A percentile compares a stretch with the other conserved stretches of the same genome.
Evolutionary conservation across 106 monocot species (phyloP).

Genomic region (Gastrodia elata): DNA sequence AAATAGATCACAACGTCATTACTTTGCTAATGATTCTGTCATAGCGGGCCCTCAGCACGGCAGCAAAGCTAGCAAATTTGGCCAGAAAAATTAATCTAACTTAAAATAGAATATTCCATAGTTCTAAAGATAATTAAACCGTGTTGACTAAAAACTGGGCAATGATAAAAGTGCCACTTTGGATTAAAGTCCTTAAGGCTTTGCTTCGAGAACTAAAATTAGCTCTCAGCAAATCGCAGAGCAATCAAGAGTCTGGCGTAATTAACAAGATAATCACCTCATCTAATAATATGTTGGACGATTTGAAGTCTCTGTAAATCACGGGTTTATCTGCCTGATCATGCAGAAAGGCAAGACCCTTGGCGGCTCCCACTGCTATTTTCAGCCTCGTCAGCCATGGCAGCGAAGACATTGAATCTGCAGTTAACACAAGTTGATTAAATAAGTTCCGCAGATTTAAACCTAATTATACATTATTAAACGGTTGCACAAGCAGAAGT

Average conservation of each 20-base stretch:
- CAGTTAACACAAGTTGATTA: not conserved
- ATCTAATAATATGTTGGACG: constrained; percentile 81
- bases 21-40: not conserved
- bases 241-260: not conserved
- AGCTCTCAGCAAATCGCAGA: not conserved
- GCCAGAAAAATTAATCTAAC: not conserved
- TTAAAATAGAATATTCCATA: not conserved
- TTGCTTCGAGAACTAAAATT: not conserved
- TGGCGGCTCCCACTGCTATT: constrained; percentile 66
- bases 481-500: not conserved
- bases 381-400: constrained; percentile 62
- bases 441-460: not conserved
- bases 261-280: constrained; percentile 19
- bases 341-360: constrained; percentile 69
- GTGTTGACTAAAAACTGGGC: not conserved
- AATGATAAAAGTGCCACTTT: not conserved
- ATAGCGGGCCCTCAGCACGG: not conserved
- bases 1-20: not conserved
- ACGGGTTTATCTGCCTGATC: constrained; percentile 54
- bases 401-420: constrained; percentile 20
- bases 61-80: not conserved
- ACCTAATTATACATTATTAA: not conserved
- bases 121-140: not conserved
- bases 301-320: constrained; percentile 79
- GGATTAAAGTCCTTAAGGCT: not conserved